phyloP scores from a whole-genome alignment of 495 filamentous ascomycete genomes.

The Aspergillus sclerotiicarbonarius region DNA sequence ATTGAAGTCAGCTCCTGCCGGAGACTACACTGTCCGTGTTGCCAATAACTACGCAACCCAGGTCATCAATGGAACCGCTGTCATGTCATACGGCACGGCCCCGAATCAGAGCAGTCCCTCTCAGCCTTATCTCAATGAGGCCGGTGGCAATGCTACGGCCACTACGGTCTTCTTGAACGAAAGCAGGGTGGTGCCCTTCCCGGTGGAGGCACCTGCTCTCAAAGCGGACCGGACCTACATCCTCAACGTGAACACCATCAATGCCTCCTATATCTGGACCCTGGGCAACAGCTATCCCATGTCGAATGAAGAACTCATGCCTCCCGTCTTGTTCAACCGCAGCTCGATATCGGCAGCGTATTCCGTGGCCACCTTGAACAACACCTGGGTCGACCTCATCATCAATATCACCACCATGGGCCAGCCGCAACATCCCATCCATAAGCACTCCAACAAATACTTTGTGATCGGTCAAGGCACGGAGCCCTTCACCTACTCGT shows the following conservation, averaged over 20 bases:
- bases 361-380: slow-evolving; percentile 49
- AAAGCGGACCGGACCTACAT: slow-evolving; percentile 38
- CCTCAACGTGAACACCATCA: slow-evolving; percentile 35
- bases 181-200: slow-evolving; percentile 40
- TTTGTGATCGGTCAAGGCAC: slow-evolving; percentile 52
- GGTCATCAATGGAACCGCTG: slow-evolving; percentile 34
- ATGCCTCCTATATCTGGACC: slow-evolving; percentile 46
- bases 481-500: slow-evolving; percentile 45
- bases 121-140: slow-evolving; percentile 42
- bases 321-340: slow-evolving; percentile 51
- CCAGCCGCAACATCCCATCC: slow-evolving; percentile 53
- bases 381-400: slow-evolving; percentile 59
- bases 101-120: slow-evolving; percentile 10
- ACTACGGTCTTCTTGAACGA: slow-evolving; percentile 41
- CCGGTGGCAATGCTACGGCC: slow-evolving; percentile 31
- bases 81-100: slow-evolving; percentile 24
- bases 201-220: slow-evolving; percentile 33
- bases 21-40: slow-evolving; percentile 39
- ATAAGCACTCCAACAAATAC: slow-evolving; percentile 63
- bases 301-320: slow-evolving; percentile 32
- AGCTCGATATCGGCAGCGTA: slow-evolving; percentile 37
- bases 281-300: slow-evolving; percentile 39
- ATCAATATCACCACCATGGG: slow-evolving; percentile 35
- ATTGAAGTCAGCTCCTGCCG: slow-evolving; percentile 27
- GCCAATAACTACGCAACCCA: slow-evolving; percentile 31